Conservation (phyloP, 1,284 basidiomycete species). For the Ceratobasidium sp. region DNA sequence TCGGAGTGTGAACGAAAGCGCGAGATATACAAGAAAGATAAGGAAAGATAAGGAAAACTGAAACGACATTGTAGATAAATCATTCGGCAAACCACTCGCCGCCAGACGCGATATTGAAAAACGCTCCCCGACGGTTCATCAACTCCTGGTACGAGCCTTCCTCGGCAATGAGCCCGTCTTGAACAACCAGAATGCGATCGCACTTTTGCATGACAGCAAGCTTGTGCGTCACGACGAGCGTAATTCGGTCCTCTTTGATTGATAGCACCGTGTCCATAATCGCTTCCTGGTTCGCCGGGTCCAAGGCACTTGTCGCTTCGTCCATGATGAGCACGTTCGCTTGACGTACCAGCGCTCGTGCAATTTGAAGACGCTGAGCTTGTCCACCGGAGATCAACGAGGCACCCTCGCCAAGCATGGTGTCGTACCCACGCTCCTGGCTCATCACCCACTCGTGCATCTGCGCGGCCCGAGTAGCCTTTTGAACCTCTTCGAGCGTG, state of each 20-base stretch:
- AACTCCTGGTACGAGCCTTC: slow-evolving; percentile 83
- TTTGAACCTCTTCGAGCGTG: slow-evolving; percentile 88
- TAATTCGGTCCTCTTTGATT: slow-evolving; percentile 79
- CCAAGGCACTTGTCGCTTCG: slow-evolving; percentile 91
- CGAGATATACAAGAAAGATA: slow-evolving; percentile 21
- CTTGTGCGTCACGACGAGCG: slow-evolving; percentile 95
- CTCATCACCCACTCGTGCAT: slow-evolving; percentile 85
- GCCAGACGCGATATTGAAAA: slow-evolving; percentile 84
- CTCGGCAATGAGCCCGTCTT: slow-evolving; percentile 83
- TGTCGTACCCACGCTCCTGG: slow-evolving; percentile 88
- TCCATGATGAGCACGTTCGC: slow-evolving; percentile 97
- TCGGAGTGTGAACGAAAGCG: slow-evolving; percentile 35
- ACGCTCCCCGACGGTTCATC: slow-evolving; percentile 76
- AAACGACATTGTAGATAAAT: slow-evolving; percentile 10
- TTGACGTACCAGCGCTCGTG: slow-evolving; percentile 92
- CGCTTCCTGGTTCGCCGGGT: slow-evolving; percentile 82
- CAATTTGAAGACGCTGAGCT: slow-evolving; percentile 96
- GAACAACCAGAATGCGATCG: slow-evolving; percentile 87
- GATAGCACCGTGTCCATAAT: slow-evolving; percentile 82
- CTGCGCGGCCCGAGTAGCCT: slow-evolving; percentile 87
- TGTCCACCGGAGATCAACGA: slow-evolving; percentile 99
- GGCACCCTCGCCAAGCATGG: slow-evolving; percentile 95
- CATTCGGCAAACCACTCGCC: slow-evolving; percentile 80
- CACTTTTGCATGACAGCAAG: slow-evolving; percentile 91
- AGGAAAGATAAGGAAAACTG: slow-evolving; percentile 6